Evolutionary conservation across 352 stramenopile species (phyloP).

Genomic region (Globisporangium nagaii): DNA sequence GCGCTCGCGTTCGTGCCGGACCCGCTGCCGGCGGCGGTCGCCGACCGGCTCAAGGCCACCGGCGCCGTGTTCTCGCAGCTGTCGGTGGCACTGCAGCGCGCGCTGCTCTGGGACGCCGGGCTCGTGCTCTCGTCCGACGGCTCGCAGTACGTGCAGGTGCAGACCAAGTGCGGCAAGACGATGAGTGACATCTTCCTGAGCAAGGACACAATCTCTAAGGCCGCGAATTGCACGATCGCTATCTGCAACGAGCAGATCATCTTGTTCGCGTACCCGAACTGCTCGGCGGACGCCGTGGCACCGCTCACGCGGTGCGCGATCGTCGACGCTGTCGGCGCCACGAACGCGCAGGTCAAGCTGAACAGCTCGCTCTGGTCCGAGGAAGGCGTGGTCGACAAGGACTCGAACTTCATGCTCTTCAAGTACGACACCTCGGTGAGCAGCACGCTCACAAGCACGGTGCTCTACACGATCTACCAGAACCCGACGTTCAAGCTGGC

Average conservation of each 20-base stretch:
- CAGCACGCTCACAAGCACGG: not conserved
- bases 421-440: slow-evolving; percentile 13
- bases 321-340: slow-evolving; percentile 18
- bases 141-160: slow-evolving; percentile 32
- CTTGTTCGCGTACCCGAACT: slow-evolving; percentile 27
- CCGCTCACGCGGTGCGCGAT: slow-evolving; percentile 26
- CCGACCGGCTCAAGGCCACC: not conserved
- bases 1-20: slow-evolving; percentile 9
- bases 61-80: slow-evolving; percentile 11
- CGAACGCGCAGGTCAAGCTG: not conserved
- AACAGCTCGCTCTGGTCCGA: slow-evolving; percentile 38
- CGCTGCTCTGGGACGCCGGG: slow-evolving; percentile 46
- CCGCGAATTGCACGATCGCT: slow-evolving; percentile 9
- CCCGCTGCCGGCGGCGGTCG: slow-evolving; percentile 7
- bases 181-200: slow-evolving; percentile 41
- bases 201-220: slow-evolving; percentile 25
- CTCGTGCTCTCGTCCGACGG: slow-evolving; percentile 31
- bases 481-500: slow-evolving; percentile 9
- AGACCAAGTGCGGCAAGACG: slow-evolving; percentile 36
- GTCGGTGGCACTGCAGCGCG: slow-evolving; percentile 39
- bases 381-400: slow-evolving; percentile 18
- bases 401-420: slow-evolving; percentile 32
- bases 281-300: slow-evolving; percentile 17
- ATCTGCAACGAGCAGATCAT: slow-evolving; percentile 23
- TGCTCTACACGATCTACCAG: slow-evolving; percentile 50